phyloP scores from a whole-genome alignment of 2,329 filamentous ascomycete species.

The Microcyclospora pomicola region DNA sequence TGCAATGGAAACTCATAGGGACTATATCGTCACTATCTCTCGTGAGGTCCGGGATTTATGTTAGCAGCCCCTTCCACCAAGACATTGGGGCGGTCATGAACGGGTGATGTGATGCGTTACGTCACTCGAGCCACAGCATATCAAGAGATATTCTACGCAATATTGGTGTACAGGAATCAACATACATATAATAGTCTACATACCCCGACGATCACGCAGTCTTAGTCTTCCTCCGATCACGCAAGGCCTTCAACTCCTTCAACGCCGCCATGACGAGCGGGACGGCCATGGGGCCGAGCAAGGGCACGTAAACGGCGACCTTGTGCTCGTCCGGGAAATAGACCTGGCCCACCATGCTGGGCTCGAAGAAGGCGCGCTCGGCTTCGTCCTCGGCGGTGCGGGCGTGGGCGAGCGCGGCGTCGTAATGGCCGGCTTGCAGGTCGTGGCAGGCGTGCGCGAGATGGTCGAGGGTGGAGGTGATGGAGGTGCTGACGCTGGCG shows the following conservation, averaged over 20 bases:
- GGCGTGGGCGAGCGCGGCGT: conserved; percentile 61
- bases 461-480: conserved; percentile 64
- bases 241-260: conserved; percentile 51
- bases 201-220: background rate
- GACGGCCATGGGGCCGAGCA: conserved; percentile 81
- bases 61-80: no score
- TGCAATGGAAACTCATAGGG: no score
- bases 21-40: no score
- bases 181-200: no score
- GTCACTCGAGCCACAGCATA: no score
- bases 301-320: conserved; percentile 83
- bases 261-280: conserved; percentile 72
- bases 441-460: conserved; percentile 63
- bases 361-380: conserved; percentile 93
- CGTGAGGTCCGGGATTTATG: no score
- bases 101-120: no score
- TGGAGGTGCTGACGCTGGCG: conserved; percentile 69
- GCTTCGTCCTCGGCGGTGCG: conserved; percentile 76
- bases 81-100: no score
- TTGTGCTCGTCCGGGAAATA: conserved; percentile 99
- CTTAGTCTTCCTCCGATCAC: background rate
- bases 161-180: no score
- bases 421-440: conserved; percentile 47
- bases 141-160: no score
- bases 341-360: conserved; percentile 96